Percentiles rank a stretch among this genome's conserved stretches.
These are phyloP conservation scores for Cladophialophora carrionii DNA, from an alignment of 2,329 filamentous ascomycete species.

Conservation along the genomic window DNA sequence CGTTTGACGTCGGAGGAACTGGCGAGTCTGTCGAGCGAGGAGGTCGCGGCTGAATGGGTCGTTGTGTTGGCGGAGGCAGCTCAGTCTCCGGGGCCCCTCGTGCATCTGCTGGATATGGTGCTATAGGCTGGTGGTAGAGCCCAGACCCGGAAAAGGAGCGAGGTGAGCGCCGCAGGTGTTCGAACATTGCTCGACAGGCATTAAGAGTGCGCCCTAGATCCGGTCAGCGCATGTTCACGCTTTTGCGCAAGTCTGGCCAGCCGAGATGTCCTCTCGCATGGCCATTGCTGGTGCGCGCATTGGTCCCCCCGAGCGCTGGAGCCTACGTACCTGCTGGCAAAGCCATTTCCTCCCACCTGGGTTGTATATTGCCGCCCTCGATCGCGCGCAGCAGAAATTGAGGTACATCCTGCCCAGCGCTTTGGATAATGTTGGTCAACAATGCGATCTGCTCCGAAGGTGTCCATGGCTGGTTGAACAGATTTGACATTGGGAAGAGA, in stretches of 20 bases:
- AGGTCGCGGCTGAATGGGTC: constrained; percentile 36
- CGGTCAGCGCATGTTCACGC: constrained; percentile 19
- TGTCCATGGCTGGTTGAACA: constrained; percentile 33
- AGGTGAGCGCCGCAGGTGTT: constrained; percentile 21
- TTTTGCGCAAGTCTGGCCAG: background rate
- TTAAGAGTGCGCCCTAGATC: constrained; percentile 36
- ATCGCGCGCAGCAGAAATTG: constrained; percentile 33
- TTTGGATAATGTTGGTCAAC: constrained; percentile 38
- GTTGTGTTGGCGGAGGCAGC: constrained; percentile 24
- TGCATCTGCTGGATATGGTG: constrained; percentile 15
- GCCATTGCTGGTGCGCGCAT: constrained; percentile 14
- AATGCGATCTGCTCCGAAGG: constrained; percentile 36
- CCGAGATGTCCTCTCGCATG: background rate
- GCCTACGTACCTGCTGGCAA: constrained; percentile 37
- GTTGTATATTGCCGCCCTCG: constrained; percentile 29
- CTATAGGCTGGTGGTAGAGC: constrained; percentile 22
- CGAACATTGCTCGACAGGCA: constrained; percentile 33
- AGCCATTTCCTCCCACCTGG: constrained; percentile 37
- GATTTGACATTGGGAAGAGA: constrained; percentile 35
- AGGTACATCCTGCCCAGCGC: constrained; percentile 33
- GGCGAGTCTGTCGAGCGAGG: constrained; percentile 36
- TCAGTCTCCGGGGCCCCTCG: constrained; percentile 30
- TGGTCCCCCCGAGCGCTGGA: background rate
- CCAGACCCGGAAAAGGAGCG: constrained; percentile 23
- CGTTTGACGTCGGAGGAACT: constrained; percentile 33